These are phyloP conservation scores for Parietaria judaica DNA, from an alignment of 306 rosid species.

Conservation along the genomic window DNA sequence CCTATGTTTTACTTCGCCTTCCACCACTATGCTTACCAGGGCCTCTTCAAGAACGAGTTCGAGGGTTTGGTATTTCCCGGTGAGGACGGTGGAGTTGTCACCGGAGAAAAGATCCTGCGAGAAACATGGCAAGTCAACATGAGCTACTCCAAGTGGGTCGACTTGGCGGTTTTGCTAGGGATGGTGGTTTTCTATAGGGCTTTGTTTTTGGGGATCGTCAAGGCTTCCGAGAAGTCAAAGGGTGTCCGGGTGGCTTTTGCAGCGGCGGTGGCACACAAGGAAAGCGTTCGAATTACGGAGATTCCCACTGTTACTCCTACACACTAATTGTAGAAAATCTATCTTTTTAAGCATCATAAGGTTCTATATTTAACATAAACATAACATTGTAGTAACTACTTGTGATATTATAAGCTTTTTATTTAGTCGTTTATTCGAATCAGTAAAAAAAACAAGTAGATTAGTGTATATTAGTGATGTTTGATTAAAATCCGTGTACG, in stretches of 20 bases:
- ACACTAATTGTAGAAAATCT: not conserved
- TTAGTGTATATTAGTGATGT: no score
- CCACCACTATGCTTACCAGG: slow-evolving; percentile 55
- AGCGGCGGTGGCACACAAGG: slow-evolving; percentile 7
- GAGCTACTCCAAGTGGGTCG: slow-evolving; percentile 62
- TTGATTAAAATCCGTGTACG: no score
- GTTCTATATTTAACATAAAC: no score
- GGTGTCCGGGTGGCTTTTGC: slow-evolving; percentile 9
- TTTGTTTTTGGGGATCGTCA: slow-evolving; percentile 38
- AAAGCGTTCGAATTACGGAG: slow-evolving; percentile 6
- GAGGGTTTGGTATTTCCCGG: slow-evolving; percentile 28
- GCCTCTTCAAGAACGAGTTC: slow-evolving; percentile 62
- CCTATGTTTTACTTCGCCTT: slow-evolving; percentile 51
- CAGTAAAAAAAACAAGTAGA: no score
- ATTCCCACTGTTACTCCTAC: slow-evolving; percentile 15
- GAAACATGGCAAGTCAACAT: slow-evolving; percentile 33
- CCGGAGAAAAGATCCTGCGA: slow-evolving; percentile 32
- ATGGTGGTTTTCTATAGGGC: slow-evolving; percentile 45
- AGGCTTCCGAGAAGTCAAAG: slow-evolving; percentile 40
- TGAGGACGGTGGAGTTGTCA: not conserved
- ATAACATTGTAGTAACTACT: no score
- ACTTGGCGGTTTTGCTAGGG: slow-evolving; percentile 43
- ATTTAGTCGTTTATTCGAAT: no score
- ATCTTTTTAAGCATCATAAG: no score
- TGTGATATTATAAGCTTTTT: no score